phyloP scores from a whole-genome alignment of 768 basidiomycete genomes.

The Lactarius quietus region DNA sequence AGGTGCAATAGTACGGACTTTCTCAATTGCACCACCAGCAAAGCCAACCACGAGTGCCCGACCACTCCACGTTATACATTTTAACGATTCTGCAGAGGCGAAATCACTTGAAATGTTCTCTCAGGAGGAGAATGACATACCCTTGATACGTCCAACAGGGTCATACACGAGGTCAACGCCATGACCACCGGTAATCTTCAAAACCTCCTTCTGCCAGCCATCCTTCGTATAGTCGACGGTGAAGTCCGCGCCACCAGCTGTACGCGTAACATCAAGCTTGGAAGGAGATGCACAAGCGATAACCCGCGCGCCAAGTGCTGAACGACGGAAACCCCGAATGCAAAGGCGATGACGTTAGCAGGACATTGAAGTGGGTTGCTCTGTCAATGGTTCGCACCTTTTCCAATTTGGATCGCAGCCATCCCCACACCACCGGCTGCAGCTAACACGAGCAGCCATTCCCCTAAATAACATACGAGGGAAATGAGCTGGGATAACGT shows the following conservation, averaged over 20 bases:
- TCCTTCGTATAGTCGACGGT: slow-evolving; percentile 70
- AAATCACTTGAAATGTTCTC: background rate
- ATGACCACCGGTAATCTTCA: slow-evolving; percentile 74
- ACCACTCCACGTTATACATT: too few species aligned
- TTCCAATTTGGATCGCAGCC: slow-evolving; percentile 87
- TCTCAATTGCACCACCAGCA: slow-evolving; percentile 78
- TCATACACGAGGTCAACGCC: too few species aligned
- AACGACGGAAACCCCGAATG: too few species aligned
- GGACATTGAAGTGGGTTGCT: background rate
- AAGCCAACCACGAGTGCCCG: slow-evolving; percentile 89
- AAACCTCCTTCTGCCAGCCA: slow-evolving; percentile 87
- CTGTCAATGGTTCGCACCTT: slow-evolving; percentile 61
- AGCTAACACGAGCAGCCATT: slow-evolving; percentile 89
- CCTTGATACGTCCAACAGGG: too few species aligned
- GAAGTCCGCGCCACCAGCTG: slow-evolving; percentile 77
- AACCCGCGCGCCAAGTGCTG: slow-evolving; percentile 86
- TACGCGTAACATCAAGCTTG: slow-evolving; percentile 76
- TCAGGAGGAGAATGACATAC: slow-evolving; percentile 30
- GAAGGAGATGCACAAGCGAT: slow-evolving; percentile 82
- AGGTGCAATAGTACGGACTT: slow-evolving; percentile 43
- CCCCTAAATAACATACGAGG: slow-evolving; percentile 43
- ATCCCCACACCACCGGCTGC: slow-evolving; percentile 96
- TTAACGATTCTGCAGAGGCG: slow-evolving; percentile 59
- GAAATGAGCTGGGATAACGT: background rate
- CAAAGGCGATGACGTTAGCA: background rate